Evolutionary conservation across 306 rosid genomes (phyloP).

Genomic region (Argentina anserina): DNA sequence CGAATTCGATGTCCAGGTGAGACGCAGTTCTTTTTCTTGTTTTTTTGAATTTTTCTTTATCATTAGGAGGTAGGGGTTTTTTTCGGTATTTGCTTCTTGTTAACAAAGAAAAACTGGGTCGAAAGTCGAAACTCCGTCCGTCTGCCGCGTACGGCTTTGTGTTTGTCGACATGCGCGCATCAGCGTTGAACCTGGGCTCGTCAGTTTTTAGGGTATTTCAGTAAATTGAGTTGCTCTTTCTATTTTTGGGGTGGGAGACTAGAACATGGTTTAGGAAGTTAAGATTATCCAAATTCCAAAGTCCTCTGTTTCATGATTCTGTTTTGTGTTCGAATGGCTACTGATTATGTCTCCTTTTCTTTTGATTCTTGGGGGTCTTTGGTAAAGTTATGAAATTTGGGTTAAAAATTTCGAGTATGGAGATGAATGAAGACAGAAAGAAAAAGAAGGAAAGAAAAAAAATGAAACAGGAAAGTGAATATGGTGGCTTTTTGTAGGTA

Average conservation of each 20-base stretch:
- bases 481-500: slow-evolving; percentile 54
- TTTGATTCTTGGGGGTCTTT: background rate
- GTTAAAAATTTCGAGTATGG: background rate
- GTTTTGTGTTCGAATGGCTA: slow-evolving; percentile 8
- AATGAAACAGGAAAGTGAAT: slow-evolving; percentile 13
- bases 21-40: too few relatives aligned
- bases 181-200: background rate
- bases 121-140: background rate
- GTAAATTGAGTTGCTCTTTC: background rate
- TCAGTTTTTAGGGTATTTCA: slow-evolving; percentile 6
- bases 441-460: background rate
- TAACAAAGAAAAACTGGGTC: too few relatives aligned
- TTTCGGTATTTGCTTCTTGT: background rate
- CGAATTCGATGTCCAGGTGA: slow-evolving; percentile 61
- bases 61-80: background rate
- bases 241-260: background rate
- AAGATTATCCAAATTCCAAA: background rate
- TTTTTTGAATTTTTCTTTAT: background rate
- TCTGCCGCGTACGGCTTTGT: slow-evolving; percentile 18
- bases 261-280: background rate
- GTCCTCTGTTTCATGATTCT: background rate
- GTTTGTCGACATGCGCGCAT: background rate
- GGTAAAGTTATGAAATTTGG: background rate
- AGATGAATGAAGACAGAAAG: slow-evolving; percentile 14
- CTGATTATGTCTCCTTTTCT: slow-evolving; percentile 17